These are phyloP conservation scores for Fusarium guadeloupense DNA, from an alignment of 2,329 filamentous ascomycete genomes.

Conservation along the genomic window DNA sequence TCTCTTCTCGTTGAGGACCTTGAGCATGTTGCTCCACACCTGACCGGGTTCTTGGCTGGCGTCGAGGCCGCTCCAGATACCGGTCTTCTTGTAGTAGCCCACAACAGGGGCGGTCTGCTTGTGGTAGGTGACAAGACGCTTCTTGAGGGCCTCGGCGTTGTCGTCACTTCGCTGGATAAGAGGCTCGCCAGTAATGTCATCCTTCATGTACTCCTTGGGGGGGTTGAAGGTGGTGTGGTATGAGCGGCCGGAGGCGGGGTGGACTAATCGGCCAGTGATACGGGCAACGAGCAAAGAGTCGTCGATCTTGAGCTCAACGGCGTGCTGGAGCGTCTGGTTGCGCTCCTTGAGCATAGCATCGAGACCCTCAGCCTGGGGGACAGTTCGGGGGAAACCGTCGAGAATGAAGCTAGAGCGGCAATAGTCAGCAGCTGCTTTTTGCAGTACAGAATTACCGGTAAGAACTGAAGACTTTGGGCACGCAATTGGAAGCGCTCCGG, in stretches of 20 bases:
- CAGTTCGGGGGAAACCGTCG: constrained; percentile 97
- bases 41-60: constrained; percentile 94
- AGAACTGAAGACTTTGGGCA: constrained; percentile 4
- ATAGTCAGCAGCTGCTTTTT: constrained; percentile 34
- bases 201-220: constrained; percentile 91
- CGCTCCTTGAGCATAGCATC: constrained; percentile 87
- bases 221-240: constrained; percentile 99
- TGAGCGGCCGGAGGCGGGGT: constrained; percentile 93
- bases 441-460: constrained; percentile 9
- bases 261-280: constrained; percentile 94
- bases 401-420: constrained; percentile 82
- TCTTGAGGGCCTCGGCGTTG: constrained; percentile 95
- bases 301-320: constrained; percentile 96
- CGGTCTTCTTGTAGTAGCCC: constrained; percentile 95
- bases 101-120: constrained; percentile 92
- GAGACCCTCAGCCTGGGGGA: constrained; percentile 92
- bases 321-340: constrained; percentile 89
- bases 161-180: constrained; percentile 96
- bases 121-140: constrained; percentile 93
- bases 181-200: constrained; percentile 96
- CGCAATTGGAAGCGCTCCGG: neutral
- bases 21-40: constrained; percentile 93
- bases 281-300: constrained; percentile 91
- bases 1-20: constrained; percentile 73
- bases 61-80: constrained; percentile 96